A percentile compares a stretch with the other conserved stretches of the same genome.
These are phyloP conservation scores for Geranium rotundifolium DNA, from an alignment of 345 rosid species.

Conservation along the genomic window DNA sequence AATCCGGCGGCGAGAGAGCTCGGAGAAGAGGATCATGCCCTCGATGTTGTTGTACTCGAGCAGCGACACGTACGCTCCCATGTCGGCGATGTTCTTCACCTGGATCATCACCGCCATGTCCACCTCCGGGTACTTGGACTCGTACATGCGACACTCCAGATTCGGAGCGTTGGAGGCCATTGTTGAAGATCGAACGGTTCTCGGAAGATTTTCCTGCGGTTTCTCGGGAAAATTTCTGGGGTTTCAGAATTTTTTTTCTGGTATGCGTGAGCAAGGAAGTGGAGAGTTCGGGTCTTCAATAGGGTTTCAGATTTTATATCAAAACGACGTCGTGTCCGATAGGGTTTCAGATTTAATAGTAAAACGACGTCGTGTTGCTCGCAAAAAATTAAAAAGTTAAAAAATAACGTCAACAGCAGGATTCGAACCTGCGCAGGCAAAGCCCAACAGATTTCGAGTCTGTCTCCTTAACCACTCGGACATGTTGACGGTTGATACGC, in stretches of 20 bases:
- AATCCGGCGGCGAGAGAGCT: conserved; percentile 98
- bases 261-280: no score
- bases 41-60: conserved; percentile 97
- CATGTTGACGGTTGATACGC: conserved; percentile 27
- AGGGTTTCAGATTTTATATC: no score
- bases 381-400: no score
- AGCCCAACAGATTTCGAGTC: conserved; percentile 99
- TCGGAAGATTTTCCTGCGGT: no score
- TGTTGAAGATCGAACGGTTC: no score
- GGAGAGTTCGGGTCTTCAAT: no score
- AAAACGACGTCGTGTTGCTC: no score
- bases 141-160: conserved; percentile 97
- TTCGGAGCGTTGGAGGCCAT: conserved; percentile 57
- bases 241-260: no score
- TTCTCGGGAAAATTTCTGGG: no score
- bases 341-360: no score
- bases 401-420: conserved; percentile 79
- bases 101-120: conserved; percentile 99
- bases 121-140: conserved; percentile 80
- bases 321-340: no score
- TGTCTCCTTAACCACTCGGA: conserved; percentile 99
- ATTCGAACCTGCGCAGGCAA: conserved; percentile 99
- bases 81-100: conserved; percentile 92
- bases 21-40: conserved; percentile 95
- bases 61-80: conserved; percentile 93